Evolutionary conservation across 805 yeast species (phyloP).

Genomic region (Candida cerambycidarum): DNA sequence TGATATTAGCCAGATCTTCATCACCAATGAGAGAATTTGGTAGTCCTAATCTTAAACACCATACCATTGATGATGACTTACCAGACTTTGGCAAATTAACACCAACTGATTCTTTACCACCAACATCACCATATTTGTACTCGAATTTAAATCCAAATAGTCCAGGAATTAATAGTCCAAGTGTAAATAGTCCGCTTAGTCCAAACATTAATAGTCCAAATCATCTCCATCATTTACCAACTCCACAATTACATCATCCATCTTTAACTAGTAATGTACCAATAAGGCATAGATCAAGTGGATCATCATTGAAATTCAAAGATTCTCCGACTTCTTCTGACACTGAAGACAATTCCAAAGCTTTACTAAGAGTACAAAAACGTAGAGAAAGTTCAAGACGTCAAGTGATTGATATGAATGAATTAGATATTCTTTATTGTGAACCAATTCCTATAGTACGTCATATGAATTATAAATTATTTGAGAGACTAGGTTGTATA

Average conservation of each 20-base stretch:
- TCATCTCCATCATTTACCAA: slow-evolving; percentile 1
- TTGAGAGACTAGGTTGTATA: slow-evolving; percentile 73
- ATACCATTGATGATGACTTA: slow-evolving; percentile 14
- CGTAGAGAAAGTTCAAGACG: slow-evolving; percentile 54
- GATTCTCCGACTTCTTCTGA: slow-evolving; percentile 62
- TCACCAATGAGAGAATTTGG: slow-evolving; percentile 18
- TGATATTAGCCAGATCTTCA: slow-evolving; percentile 16
- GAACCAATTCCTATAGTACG: slow-evolving; percentile 85
- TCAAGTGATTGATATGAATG: slow-evolving; percentile 22
- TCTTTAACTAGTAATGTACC: slow-evolving; percentile 1
- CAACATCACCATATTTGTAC: slow-evolving; percentile 4
- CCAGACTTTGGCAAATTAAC: slow-evolving; percentile 17
- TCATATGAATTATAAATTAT: slow-evolving; percentile 59
- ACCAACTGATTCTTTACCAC: slow-evolving; percentile 14
- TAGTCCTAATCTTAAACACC: slow-evolving; percentile 9
- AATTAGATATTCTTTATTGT: slow-evolving; percentile 73
- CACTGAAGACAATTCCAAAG: slow-evolving; percentile 38
- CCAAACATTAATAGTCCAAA: neutral
- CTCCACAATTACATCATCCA: neutral
- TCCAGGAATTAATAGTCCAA: neutral
- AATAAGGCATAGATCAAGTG: slow-evolving; percentile 21
- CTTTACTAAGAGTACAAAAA: slow-evolving; percentile 51
- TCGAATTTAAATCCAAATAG: slow-evolving; percentile 3
- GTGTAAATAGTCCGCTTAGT: neutral
- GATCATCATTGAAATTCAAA: slow-evolving; percentile 29